These are phyloP conservation scores for Solanum infundibuliforme DNA, from an alignment of 257 asterid species.

Conservation along the genomic window DNA sequence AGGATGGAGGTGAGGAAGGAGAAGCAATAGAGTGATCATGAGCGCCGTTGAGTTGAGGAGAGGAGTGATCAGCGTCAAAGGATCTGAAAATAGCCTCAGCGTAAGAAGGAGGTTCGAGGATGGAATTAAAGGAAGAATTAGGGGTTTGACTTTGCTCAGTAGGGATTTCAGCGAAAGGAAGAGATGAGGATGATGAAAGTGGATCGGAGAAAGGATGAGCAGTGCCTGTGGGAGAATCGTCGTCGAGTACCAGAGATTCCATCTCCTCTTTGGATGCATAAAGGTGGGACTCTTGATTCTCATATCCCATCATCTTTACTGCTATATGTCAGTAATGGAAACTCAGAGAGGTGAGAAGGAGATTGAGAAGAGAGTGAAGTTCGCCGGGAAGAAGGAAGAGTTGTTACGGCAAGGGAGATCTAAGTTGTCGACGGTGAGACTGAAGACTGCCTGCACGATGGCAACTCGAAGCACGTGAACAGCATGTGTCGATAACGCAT, in stretches of 20 bases:
- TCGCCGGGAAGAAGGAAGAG: background rate
- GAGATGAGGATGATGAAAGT: constrained; percentile 31
- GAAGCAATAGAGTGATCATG: constrained; percentile 34
- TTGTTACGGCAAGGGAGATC: background rate
- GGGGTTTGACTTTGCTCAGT: constrained; percentile 40
- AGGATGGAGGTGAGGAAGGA: constrained; percentile 24
- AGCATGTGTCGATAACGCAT: constrained; percentile 8
- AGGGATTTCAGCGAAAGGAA: constrained; percentile 46
- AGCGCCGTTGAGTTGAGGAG: constrained; percentile 30
- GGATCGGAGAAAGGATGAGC: constrained; percentile 29
- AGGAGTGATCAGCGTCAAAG: constrained; percentile 46
- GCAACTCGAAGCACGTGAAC: constrained; percentile 15
- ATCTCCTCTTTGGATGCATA: constrained; percentile 42
- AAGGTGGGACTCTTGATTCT: constrained; percentile 47
- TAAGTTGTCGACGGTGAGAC: background rate
- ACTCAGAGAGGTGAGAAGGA: no score
- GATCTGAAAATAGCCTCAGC: constrained; percentile 91
- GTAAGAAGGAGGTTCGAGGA: constrained; percentile 98
- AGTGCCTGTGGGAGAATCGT: constrained; percentile 34
- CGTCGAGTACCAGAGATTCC: constrained; percentile 50
- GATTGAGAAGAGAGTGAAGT: background rate
- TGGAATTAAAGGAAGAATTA: constrained; percentile 43
- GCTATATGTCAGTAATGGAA: background rate
- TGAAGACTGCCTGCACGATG: background rate
- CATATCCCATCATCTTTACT: constrained; percentile 55